A percentile compares a stretch with the other conserved stretches of the same genome.
phyloP scores from a whole-genome alignment of 805 yeast genomes.

The Torulaspora maleeae region DNA sequence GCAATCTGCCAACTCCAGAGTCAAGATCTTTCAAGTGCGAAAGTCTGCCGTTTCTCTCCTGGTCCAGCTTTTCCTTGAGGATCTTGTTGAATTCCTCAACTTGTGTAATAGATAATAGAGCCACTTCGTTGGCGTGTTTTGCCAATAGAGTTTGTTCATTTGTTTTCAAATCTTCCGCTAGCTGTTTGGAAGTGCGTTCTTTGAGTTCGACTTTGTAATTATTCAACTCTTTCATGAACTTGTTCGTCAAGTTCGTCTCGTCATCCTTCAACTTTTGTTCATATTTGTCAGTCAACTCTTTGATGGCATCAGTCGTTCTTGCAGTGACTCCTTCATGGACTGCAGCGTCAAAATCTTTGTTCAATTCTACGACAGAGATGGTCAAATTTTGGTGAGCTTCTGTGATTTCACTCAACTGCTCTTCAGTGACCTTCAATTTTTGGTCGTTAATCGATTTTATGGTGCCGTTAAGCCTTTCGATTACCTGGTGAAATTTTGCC shows the following conservation, averaged over 20 bases:
- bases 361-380: constrained; percentile 14
- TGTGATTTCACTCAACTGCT: constrained; percentile 15
- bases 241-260: constrained; percentile 54
- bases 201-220: constrained; percentile 58
- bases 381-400: constrained; percentile 17
- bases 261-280: constrained; percentile 32
- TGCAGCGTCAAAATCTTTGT: constrained; percentile 14
- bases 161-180: constrained; percentile 61
- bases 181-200: constrained; percentile 50
- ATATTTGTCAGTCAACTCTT: constrained; percentile 24
- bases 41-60: constrained; percentile 76
- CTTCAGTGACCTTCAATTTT: constrained; percentile 27
- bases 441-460: constrained; percentile 38
- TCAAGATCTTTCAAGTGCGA: constrained; percentile 60
- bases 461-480: constrained; percentile 34
- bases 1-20: constrained; percentile 47
- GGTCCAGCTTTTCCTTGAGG: constrained; percentile 55
- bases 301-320: constrained; percentile 19
- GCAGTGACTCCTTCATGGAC: constrained; percentile 13
- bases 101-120: constrained; percentile 61
- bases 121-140: constrained; percentile 70
- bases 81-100: constrained; percentile 60
- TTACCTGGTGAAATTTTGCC: constrained; percentile 13
- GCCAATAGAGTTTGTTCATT: constrained; percentile 59
- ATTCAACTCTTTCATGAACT: constrained; percentile 57